phyloP scores from a whole-genome alignment of 108 stramenopile genomes.

The Stephanodiscus minutulus region DNA sequence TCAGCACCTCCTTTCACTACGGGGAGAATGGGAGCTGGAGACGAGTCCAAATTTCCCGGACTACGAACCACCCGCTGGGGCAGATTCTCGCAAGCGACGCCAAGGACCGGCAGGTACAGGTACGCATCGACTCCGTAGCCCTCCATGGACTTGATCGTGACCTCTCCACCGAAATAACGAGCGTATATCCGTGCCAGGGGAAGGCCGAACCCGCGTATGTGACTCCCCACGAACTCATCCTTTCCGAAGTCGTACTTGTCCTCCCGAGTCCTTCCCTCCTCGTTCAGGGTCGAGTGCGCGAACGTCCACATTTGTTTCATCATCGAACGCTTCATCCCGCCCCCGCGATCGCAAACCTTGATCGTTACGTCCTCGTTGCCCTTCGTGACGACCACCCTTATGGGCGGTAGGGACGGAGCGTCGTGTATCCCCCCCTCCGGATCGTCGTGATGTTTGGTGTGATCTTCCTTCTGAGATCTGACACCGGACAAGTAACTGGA shows the following conservation, averaged over 20 bases:
- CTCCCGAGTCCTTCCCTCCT: constrained; percentile 45
- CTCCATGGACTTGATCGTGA: constrained; percentile 95
- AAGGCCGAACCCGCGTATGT: constrained; percentile 93
- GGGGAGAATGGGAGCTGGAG: not conserved
- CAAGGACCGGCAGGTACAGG: constrained; percentile 87
- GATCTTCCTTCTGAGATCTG: constrained; percentile 46
- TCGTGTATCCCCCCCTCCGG: constrained; percentile 46
- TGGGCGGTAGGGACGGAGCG: constrained; percentile 68
- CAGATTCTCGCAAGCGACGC: constrained; percentile 86
- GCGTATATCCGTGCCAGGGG: constrained; percentile 96
- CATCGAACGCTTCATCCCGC: constrained; percentile 94
- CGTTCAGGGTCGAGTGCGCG: constrained; percentile 87
- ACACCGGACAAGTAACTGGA: constrained; percentile 40
- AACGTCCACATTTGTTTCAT: constrained; percentile 94
- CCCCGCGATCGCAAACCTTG: constrained; percentile 96
- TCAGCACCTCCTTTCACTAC: constrained; percentile 33
- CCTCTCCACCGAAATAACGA: constrained; percentile 98
- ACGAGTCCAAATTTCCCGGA: constrained; percentile 80
- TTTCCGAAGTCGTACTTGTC: constrained; percentile 63
- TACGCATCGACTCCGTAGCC: constrained; percentile 99
- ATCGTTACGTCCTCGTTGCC: constrained; percentile 98
- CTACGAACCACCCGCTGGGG: constrained; percentile 67
- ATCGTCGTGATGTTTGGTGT: constrained; percentile 37
- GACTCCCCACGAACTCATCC: constrained; percentile 57
- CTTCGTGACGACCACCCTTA: constrained; percentile 92